phyloP scores from a whole-genome alignment of 192 early-diverging fungal genomes.

The Phlyctochytrium planicorne region DNA sequence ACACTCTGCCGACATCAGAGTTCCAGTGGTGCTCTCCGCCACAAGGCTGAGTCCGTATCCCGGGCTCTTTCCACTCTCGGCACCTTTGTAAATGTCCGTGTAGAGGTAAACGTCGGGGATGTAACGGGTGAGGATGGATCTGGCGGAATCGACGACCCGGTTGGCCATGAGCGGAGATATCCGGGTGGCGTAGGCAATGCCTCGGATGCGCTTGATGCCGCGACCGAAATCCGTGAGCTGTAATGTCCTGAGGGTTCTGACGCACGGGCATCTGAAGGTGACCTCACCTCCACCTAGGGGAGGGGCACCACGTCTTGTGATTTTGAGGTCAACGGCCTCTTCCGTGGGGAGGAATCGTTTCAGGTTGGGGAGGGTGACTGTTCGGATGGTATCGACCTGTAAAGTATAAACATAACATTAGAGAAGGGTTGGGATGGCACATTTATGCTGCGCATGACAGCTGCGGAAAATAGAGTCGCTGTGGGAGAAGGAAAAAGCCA shows the following conservation, averaged over 20 bases:
- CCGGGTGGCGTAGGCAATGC: constrained; percentile 88
- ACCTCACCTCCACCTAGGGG: constrained; percentile 93
- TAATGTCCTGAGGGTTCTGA: constrained; percentile 65
- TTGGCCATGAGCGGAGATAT: constrained; percentile 95
- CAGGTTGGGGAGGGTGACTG: constrained; percentile 81
- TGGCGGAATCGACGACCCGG: constrained; percentile 84
- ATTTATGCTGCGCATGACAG: no score
- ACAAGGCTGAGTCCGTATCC: constrained; percentile 92
- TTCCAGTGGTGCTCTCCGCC: constrained; percentile 86
- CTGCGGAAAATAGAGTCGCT: no score
- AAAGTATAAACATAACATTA: not conserved
- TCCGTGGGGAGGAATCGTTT: constrained; percentile 54
- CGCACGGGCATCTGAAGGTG: constrained; percentile 79
- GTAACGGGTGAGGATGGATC: constrained; percentile 83
- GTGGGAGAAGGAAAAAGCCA: no score
- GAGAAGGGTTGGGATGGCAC: not conserved
- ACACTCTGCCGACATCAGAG: constrained; percentile 81
- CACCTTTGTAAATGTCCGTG: constrained; percentile 97
- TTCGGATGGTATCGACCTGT: constrained; percentile 85
- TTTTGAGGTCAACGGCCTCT: constrained; percentile 45
- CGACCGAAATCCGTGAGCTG: constrained; percentile 80
- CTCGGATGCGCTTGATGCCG: constrained; percentile 86
- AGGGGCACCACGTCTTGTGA: constrained; percentile 82
- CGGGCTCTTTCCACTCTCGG: constrained; percentile 84
- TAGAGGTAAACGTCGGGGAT: constrained; percentile 98